Evolutionary conservation across 2,329 filamentous ascomycete species (phyloP).

Genomic region (Talaromyces piceae): DNA sequence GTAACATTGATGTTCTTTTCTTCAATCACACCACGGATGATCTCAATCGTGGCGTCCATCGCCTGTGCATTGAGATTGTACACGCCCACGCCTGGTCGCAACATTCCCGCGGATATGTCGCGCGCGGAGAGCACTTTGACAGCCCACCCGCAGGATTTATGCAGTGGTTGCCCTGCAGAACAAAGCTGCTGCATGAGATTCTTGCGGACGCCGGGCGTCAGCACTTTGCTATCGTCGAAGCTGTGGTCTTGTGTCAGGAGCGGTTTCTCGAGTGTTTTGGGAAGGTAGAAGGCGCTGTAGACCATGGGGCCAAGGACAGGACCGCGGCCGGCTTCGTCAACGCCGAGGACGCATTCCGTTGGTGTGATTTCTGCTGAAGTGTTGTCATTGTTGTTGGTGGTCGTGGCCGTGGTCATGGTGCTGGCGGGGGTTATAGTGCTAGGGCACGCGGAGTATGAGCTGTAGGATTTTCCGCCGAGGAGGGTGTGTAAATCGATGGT

Average conservation of each 20-base stretch:
- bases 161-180: conserved; percentile 52
- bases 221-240: conserved; percentile 92
- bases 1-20: conserved; percentile 67
- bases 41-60: conserved; percentile 77
- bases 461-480: conserved; percentile 60
- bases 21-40: conserved; percentile 71
- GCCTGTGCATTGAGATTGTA: conserved; percentile 97
- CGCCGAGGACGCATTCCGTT: conserved; percentile 67
- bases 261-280: conserved; percentile 56
- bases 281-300: conserved; percentile 64
- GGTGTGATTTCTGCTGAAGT: conserved; percentile 21
- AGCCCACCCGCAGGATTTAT: conserved; percentile 72
- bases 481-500: conserved; percentile 55
- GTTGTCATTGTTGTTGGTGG: no score
- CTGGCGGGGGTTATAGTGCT: conserved; percentile 37
- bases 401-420: conserved; percentile 37
- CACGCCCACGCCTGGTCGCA: conserved; percentile 45
- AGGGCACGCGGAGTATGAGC: conserved; percentile 64
- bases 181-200: conserved; percentile 66
- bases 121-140: conserved; percentile 71
- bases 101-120: conserved; percentile 74
- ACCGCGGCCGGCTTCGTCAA: conserved; percentile 89
- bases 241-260: conserved; percentile 72
- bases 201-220: conserved; percentile 72
- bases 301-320: conserved; percentile 79